Evolutionary conservation across 2,329 filamentous ascomycete species (phyloP).

Genomic region (Bipolaris bicolor): DNA sequence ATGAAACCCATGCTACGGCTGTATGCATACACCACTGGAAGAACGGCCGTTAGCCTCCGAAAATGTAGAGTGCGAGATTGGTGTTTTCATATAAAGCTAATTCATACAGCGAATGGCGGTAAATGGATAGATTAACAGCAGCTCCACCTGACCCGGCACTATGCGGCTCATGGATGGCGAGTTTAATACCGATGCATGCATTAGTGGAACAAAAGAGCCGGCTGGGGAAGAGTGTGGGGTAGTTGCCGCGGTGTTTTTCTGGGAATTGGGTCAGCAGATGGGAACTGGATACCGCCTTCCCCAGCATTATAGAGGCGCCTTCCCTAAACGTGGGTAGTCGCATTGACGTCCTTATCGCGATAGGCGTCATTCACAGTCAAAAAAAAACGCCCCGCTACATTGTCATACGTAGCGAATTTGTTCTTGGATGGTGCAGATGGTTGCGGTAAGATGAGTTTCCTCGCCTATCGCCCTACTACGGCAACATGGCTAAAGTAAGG

Average conservation of each 20-base stretch:
- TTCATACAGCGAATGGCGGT: constrained; percentile 22
- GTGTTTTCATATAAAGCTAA: constrained; percentile 30
- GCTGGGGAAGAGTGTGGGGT: constrained; percentile 21
- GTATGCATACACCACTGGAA: constrained; percentile 25
- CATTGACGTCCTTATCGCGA: not conserved
- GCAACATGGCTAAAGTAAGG: too few relatives aligned
- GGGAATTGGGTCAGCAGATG: constrained; percentile 10
- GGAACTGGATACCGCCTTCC: not conserved
- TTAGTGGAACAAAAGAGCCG: constrained; percentile 30
- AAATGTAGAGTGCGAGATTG: constrained; percentile 16
- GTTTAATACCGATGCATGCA: constrained; percentile 25
- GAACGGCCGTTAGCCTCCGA: constrained; percentile 21
- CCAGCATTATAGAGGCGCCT: not conserved
- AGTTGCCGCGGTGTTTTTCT: constrained; percentile 11
- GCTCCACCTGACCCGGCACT: constrained; percentile 24
- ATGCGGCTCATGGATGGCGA: constrained; percentile 34
- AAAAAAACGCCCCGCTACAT: not conserved
- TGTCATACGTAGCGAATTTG: not conserved
- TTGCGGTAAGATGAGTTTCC: too few relatives aligned
- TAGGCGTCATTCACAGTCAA: not conserved
- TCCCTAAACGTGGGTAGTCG: not conserved
- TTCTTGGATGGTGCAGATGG: not conserved
- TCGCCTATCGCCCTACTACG: too few relatives aligned
- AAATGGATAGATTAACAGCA: constrained; percentile 22
- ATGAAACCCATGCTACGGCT: constrained; percentile 2